Evolutionary conservation across 2,329 filamentous ascomycete genomes (phyloP).

Genomic region (Fonsecaea pedrosoi): DNA sequence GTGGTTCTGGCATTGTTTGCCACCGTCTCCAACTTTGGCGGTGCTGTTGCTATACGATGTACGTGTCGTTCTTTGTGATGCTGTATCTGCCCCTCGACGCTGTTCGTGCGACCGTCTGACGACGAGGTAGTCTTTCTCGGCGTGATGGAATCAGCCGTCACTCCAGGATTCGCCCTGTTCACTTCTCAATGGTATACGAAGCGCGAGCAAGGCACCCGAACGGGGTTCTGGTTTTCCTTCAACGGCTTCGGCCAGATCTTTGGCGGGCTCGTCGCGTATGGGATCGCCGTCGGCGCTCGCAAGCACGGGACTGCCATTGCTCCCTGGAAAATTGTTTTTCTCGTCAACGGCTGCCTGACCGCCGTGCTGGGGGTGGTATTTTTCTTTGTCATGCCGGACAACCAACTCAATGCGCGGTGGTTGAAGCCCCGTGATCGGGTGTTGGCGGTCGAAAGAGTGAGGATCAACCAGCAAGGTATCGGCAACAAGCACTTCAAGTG

Average conservation of each 20-base stretch:
- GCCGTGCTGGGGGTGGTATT: slow-evolving; percentile 57
- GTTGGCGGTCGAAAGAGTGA: slow-evolving; percentile 73
- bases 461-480: slow-evolving; percentile 77
- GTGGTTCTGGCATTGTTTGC: slow-evolving; percentile 67
- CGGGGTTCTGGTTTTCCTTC: slow-evolving; percentile 72
- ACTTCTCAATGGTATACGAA: slow-evolving; percentile 77
- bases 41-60: slow-evolving; percentile 66
- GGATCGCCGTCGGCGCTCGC: slow-evolving; percentile 63
- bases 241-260: slow-evolving; percentile 70
- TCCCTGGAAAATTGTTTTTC: slow-evolving; percentile 70
- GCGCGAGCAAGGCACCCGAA: slow-evolving; percentile 68
- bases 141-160: slow-evolving; percentile 71
- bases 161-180: slow-evolving; percentile 71
- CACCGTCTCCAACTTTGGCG: slow-evolving; percentile 64
- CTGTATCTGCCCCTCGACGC: neutral
- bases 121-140: slow-evolving; percentile 48
- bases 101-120: neutral
- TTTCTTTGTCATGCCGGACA: slow-evolving; percentile 63
- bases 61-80: slow-evolving; percentile 14
- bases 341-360: slow-evolving; percentile 62
- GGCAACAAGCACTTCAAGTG: slow-evolving; percentile 73
- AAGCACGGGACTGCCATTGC: slow-evolving; percentile 64
- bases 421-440: slow-evolving; percentile 70
- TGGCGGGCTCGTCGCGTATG: slow-evolving; percentile 68
- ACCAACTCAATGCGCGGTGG: slow-evolving; percentile 66